Percentiles rank a stretch among this genome's conserved stretches.
phyloP scores from a whole-genome alignment of 208 protist genomes.

The Angomonas deanei region DNA sequence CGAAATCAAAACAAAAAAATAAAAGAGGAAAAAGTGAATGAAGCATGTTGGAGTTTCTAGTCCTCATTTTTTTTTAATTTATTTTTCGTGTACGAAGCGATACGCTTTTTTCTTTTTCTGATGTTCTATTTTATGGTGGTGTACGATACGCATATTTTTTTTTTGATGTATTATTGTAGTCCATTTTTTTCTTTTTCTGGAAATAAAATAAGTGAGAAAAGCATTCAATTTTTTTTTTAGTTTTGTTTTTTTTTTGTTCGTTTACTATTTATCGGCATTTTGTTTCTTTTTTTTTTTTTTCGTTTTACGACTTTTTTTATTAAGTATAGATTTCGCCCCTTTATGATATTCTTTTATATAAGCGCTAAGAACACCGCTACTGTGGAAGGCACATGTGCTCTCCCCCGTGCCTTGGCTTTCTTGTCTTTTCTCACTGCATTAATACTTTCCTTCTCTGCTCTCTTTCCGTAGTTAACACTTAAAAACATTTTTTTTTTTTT shows the following conservation, averaged over 20 bases:
- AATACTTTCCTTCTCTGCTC: neutral
- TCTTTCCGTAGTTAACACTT: slow-evolving; percentile 8
- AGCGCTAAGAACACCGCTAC: too few relatives aligned
- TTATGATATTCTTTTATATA: too few relatives aligned
- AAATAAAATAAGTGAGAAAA: neutral
- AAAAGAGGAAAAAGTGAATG: too few relatives aligned
- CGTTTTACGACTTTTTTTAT: neutral
- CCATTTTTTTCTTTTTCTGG: neutral
- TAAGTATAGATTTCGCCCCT: neutral
- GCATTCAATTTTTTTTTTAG: neutral
- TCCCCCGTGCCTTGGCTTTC: neutral
- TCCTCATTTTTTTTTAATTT: neutral
- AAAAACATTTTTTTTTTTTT: slow-evolving; percentile 8
- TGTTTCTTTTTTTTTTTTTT: slow-evolving; percentile 4
- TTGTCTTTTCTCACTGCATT: neutral
- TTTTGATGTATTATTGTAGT: neutral
- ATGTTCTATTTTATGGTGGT: too few relatives aligned
- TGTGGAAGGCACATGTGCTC: too few relatives aligned
- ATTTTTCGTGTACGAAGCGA: neutral
- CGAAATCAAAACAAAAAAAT: too few relatives aligned
- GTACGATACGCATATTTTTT: neutral
- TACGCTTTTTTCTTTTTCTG: neutral
- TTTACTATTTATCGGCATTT: too few relatives aligned
- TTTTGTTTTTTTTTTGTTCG: too few relatives aligned
- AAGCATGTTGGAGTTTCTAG: too few relatives aligned